Percentiles rank a stretch among this genome's conserved stretches.
These are phyloP conservation scores for Penicillium sp. DNA, from an alignment of 2,329 filamentous ascomycete genomes.

Conservation along the genomic window DNA sequence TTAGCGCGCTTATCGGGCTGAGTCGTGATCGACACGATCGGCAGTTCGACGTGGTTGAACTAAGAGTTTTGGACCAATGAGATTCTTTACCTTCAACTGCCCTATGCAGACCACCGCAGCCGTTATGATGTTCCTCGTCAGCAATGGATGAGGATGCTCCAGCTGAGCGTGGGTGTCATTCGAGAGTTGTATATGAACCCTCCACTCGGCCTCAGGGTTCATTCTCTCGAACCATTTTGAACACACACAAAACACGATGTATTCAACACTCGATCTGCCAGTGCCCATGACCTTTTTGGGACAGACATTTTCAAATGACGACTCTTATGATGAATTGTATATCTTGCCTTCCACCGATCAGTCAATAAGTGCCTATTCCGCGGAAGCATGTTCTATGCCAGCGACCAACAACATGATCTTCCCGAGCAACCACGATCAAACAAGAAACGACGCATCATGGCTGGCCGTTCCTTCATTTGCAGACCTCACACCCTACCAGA, in stretches of 20 bases:
- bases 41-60: neutral
- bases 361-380: neutral
- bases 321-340: neutral
- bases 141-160: no score
- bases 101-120: no score
- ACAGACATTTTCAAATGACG: neutral
- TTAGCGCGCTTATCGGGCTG: conserved; percentile 4
- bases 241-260: neutral
- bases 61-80: no score
- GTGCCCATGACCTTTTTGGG: neutral
- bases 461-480: neutral
- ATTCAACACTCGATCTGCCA: neutral
- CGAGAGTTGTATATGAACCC: neutral
- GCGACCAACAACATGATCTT: neutral
- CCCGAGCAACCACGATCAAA: neutral
- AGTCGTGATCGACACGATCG: neutral
- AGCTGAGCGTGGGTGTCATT: no score
- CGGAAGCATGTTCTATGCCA: neutral
- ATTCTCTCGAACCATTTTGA: neutral
- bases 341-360: neutral
- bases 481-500: neutral
- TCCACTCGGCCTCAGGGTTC: neutral
- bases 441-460: neutral
- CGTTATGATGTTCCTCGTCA: no score
- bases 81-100: no score